These are phyloP conservation scores for Boletellus ananiceps DNA, from an alignment of 768 basidiomycete genomes.

Conservation along the genomic window DNA sequence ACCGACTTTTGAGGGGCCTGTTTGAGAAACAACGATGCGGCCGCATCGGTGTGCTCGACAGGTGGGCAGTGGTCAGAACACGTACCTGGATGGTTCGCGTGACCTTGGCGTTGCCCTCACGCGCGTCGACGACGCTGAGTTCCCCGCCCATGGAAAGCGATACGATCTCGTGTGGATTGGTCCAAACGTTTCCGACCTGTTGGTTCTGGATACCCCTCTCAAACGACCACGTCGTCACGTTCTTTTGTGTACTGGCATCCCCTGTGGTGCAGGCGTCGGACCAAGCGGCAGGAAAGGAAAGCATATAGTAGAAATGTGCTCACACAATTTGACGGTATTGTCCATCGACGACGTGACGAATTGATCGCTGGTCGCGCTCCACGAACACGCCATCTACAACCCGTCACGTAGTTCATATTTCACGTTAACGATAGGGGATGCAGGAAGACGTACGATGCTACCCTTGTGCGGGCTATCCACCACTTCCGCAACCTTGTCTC, in stretches of 20 bases:
- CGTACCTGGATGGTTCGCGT: slow-evolving; percentile 58
- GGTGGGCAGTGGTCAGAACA: not conserved
- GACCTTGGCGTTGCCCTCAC: slow-evolving; percentile 53
- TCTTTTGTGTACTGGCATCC: slow-evolving; percentile 75
- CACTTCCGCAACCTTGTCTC: slow-evolving; percentile 70
- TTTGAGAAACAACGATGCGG: not conserved
- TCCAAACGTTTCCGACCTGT: slow-evolving; percentile 90
- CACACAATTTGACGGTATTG: slow-evolving; percentile 83
- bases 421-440: not conserved
- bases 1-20: slow-evolving; percentile 82
- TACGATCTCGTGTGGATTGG: slow-evolving; percentile 60
- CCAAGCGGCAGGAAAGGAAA: not conserved
- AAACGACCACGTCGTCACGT: slow-evolving; percentile 62
- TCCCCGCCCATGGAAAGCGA: slow-evolving; percentile 81
- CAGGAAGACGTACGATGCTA: slow-evolving; percentile 53
- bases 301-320: not conserved
- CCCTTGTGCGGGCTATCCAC: slow-evolving; percentile 68
- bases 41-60: not conserved
- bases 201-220: slow-evolving; percentile 75
- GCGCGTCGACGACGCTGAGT: slow-evolving; percentile 77
- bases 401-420: not conserved
- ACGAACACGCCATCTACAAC: slow-evolving; percentile 65
- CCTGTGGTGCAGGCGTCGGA: slow-evolving; percentile 38
- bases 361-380: slow-evolving; percentile 70
- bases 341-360: slow-evolving; percentile 85